phyloP scores from a whole-genome alignment of 2,329 filamentous ascomycete genomes.

The Aspergillus sp. region DNA sequence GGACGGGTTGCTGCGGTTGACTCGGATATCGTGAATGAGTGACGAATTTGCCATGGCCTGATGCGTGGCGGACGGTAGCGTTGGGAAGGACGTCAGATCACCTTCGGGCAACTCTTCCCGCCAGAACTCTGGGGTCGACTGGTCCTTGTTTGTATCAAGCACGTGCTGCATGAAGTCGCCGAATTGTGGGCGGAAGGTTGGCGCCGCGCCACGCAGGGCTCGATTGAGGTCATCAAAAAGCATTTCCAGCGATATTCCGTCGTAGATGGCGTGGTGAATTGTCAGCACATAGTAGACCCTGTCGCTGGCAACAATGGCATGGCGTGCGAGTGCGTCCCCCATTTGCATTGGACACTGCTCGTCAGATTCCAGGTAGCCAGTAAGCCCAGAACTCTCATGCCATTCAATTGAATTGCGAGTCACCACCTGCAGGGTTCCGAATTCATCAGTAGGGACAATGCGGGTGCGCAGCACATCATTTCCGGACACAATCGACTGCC shows the following conservation, averaged over 20 bases:
- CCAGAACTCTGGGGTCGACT: slow-evolving; percentile 35
- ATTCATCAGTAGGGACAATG: slow-evolving; percentile 12
- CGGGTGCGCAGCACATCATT: slow-evolving; percentile 33
- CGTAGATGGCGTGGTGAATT: slow-evolving; percentile 38
- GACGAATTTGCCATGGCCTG: slow-evolving; percentile 5
- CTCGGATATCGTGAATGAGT: slow-evolving; percentile 1
- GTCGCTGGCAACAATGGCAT: slow-evolving; percentile 7
- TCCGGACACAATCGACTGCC: slow-evolving; percentile 25
- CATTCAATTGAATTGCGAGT: slow-evolving; percentile 13
- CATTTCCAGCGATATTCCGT: slow-evolving; percentile 21
- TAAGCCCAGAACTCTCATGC: slow-evolving; percentile 8
- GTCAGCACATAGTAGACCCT: slow-evolving; percentile 31
- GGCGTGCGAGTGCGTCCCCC: slow-evolving; percentile 10
- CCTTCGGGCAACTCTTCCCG: slow-evolving; percentile 30
- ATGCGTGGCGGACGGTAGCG: slow-evolving; percentile 20
- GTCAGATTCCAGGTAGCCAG: slow-evolving; percentile 7
- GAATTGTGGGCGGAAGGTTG: slow-evolving; percentile 15
- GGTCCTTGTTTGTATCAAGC: slow-evolving; percentile 22
- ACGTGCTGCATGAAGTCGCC: slow-evolving; percentile 36
- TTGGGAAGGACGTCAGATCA: slow-evolving; percentile 35
- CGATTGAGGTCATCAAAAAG: slow-evolving; percentile 6
- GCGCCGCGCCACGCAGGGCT: slow-evolving; percentile 2
- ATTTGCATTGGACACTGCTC: slow-evolving; percentile 11
- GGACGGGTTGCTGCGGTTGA: slow-evolving; percentile 2
- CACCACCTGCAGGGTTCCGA: slow-evolving; percentile 18